phyloP scores from a whole-genome alignment of 768 basidiomycete species.

The Multifurca ochricompacta region DNA sequence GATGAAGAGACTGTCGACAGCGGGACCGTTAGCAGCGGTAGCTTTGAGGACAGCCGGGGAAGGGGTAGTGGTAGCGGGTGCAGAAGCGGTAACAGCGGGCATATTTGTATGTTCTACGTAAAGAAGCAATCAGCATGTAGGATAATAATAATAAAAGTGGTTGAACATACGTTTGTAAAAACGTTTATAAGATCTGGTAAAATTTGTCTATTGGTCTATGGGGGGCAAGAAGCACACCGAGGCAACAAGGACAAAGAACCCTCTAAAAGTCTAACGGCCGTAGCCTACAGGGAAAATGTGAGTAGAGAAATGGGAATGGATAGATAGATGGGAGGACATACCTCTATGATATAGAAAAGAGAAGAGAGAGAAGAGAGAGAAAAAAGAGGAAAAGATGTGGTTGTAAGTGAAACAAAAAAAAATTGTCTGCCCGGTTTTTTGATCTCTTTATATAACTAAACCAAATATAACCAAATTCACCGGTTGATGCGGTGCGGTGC shows the following conservation, averaged over 20 bases:
- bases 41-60: constrained; percentile 70
- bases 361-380: constrained; percentile 32
- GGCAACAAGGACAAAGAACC: constrained; percentile 54
- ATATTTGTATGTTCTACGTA: constrained; percentile 50
- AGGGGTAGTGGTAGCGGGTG: constrained; percentile 49
- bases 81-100: constrained; percentile 67
- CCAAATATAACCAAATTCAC: too few species aligned
- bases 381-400: constrained; percentile 26
- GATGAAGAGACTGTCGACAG: constrained; percentile 65
- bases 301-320: not conserved
- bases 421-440: too few species aligned
- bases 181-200: constrained; percentile 27
- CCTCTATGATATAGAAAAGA: constrained; percentile 18
- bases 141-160: not conserved
- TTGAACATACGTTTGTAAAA: constrained; percentile 35
- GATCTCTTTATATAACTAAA: not conserved
- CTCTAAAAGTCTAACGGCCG: constrained; percentile 51
- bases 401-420: not conserved
- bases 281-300: constrained; percentile 27
- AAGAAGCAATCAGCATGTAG: constrained; percentile 13
- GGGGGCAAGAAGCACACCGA: constrained; percentile 35
- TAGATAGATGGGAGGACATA: constrained; percentile 29
- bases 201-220: constrained; percentile 28
- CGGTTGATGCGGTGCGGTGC: not conserved
- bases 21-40: constrained; percentile 33